These are phyloP conservation scores for Diaporthe citrichinensis DNA, from an alignment of 2,329 filamentous ascomycete species.

Conservation along the genomic window DNA sequence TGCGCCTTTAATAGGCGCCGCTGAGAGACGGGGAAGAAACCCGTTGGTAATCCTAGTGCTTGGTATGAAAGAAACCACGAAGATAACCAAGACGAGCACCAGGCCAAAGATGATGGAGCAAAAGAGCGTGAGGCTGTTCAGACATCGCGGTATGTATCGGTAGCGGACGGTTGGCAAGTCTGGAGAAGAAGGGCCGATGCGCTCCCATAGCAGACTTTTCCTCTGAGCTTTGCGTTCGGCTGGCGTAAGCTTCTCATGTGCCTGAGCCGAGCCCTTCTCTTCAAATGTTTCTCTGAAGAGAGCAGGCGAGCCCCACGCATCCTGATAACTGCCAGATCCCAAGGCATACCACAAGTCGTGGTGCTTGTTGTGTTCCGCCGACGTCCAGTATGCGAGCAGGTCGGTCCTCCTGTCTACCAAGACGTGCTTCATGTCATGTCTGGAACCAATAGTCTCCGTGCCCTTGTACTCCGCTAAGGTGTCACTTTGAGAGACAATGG, in stretches of 20 bases:
- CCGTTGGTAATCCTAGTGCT: constrained; percentile 75
- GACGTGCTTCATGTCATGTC: constrained; percentile 66
- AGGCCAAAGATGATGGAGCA: constrained; percentile 73
- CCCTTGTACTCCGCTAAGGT: constrained; percentile 79
- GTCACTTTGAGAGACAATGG: constrained; percentile 85
- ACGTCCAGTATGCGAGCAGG: constrained; percentile 89
- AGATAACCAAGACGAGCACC: constrained; percentile 76
- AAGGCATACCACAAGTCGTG: constrained; percentile 82
- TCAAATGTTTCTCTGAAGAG: constrained; percentile 29
- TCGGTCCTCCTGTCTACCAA: constrained; percentile 72
- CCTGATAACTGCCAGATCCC: constrained; percentile 57
- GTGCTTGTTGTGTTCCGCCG: constrained; percentile 69
- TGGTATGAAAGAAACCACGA: constrained; percentile 84
- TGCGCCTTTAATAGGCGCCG: constrained; percentile 71
- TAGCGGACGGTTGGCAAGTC: constrained; percentile 69
- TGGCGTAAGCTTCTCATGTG: constrained; percentile 30
- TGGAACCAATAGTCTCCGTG: constrained; percentile 72
- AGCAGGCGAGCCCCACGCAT: constrained; percentile 37
- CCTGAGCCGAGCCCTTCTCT: constrained; percentile 32
- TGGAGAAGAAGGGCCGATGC: constrained; percentile 56
- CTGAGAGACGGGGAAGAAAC: constrained; percentile 78
- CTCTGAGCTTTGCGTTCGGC: constrained; percentile 42
- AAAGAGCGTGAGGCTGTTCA: constrained; percentile 76
- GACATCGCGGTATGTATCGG: constrained; percentile 82
- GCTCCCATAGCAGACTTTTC: constrained; percentile 42